These are phyloP conservation scores for Cercospora citrullina DNA, from an alignment of 2,329 filamentous ascomycete species.

Conservation along the genomic window DNA sequence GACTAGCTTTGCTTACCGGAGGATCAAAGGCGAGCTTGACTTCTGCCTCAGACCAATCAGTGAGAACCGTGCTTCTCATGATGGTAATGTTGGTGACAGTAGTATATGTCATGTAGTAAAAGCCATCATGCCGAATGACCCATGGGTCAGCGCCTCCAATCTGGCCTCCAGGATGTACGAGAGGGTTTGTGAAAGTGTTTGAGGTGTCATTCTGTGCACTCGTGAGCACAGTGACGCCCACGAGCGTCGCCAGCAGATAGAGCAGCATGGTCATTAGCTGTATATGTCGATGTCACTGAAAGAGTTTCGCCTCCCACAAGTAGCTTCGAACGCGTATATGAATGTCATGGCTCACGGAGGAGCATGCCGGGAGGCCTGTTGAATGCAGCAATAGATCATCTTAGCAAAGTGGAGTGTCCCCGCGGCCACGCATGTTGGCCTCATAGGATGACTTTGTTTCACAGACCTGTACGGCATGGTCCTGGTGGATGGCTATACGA, in stretches of 20 bases:
- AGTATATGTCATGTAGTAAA: slow-evolving; percentile 50
- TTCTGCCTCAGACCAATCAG: slow-evolving; percentile 49
- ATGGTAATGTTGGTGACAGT: slow-evolving; percentile 48
- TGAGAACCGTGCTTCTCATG: slow-evolving; percentile 44
- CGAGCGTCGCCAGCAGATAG: slow-evolving; percentile 12
- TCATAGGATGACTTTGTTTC: neutral
- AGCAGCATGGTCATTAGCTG: neutral
- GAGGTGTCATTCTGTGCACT: slow-evolving; percentile 26
- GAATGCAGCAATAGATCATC: neutral
- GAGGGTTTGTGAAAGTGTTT: slow-evolving; percentile 49
- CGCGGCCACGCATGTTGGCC: neutral
- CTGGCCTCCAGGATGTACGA: slow-evolving; percentile 36
- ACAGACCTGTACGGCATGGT: neutral
- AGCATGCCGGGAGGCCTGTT: neutral
- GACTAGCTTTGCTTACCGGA: slow-evolving; percentile 25
- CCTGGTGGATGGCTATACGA: neutral
- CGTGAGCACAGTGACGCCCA: slow-evolving; percentile 17
- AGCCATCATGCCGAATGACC: slow-evolving; percentile 45
- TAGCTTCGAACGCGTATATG: neutral
- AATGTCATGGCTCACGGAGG: neutral
- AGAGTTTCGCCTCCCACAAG: neutral
- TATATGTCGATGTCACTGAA: neutral
- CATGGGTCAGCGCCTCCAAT: slow-evolving; percentile 49
- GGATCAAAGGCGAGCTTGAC: slow-evolving; percentile 47
- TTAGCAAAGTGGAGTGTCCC: neutral